Evolutionary conservation across 495 filamentous ascomycete genomes (phyloP).

Genomic region (Lasiosphaeria miniovina): DNA sequence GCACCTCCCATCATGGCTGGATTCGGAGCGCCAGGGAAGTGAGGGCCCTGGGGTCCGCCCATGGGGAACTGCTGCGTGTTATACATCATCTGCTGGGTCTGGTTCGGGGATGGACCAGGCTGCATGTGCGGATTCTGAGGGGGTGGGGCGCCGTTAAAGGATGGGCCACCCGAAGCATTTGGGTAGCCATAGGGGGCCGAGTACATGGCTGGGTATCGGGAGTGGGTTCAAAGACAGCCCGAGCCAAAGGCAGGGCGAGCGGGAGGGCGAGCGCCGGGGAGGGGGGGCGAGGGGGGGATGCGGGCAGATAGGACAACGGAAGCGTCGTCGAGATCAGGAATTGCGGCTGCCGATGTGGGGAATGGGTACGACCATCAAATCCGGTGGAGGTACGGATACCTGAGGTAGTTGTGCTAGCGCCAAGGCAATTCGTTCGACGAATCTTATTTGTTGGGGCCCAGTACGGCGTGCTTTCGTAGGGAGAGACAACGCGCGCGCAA

Average conservation of each 20-base stretch:
- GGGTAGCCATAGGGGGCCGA: constrained; percentile 47
- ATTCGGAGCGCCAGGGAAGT: constrained; percentile 42
- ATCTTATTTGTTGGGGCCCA: background rate
- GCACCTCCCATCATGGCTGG: constrained; percentile 46
- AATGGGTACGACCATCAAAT: constrained; percentile 30
- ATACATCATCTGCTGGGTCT: constrained; percentile 47
- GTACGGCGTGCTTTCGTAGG: too few species aligned
- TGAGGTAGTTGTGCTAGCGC: background rate
- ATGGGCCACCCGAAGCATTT: constrained; percentile 42
- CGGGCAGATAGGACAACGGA: constrained; percentile 26
- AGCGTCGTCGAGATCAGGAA: constrained; percentile 31
- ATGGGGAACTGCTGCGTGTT: constrained; percentile 48
- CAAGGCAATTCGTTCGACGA: background rate
- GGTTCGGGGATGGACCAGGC: constrained; percentile 42
- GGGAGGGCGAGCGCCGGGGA: constrained; percentile 9
- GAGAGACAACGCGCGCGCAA: background rate
- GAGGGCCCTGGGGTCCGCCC: constrained; percentile 36
- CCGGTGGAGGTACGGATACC: background rate
- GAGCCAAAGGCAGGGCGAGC: constrained; percentile 23
- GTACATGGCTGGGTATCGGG: constrained; percentile 43
- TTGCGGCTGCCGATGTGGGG: constrained; percentile 36
- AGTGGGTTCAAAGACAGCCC: constrained; percentile 18
- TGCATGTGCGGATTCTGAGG: constrained; percentile 47
- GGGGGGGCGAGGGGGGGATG: constrained; percentile 17
- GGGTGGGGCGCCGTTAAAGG: constrained; percentile 49